phyloP scores from a whole-genome alignment of 371 early-diverging fungal species.

The Sanchytrium tribonematis region DNA sequence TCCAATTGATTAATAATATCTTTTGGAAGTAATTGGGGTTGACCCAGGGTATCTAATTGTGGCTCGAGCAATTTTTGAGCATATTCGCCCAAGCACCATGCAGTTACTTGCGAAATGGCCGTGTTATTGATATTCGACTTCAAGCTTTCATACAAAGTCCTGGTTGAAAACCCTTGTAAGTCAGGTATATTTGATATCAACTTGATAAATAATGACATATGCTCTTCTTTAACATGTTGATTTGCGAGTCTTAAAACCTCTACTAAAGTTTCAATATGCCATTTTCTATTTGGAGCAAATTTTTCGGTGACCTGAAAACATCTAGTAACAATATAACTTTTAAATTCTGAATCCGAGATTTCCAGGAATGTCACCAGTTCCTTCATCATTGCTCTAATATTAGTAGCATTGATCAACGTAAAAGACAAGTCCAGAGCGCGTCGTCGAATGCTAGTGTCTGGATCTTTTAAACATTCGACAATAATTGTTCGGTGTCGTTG shows the following conservation, averaged over 20 bases:
- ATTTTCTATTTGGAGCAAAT: conserved; percentile 50
- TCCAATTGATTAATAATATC: neutral
- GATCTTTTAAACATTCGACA: conserved; percentile 73
- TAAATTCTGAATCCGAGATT: conserved; percentile 63
- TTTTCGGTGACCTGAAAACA: conserved; percentile 62
- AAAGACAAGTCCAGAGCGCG: conserved; percentile 84
- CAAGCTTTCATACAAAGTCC: neutral
- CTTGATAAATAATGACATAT: neutral
- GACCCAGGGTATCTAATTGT: neutral
- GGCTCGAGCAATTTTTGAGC: neutral
- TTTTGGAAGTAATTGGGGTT: neutral
- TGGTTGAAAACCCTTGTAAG: neutral
- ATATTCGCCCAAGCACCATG: neutral
- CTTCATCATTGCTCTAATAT: conserved; percentile 68
- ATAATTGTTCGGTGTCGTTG: conserved; percentile 86
- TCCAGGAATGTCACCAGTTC: conserved; percentile 76
- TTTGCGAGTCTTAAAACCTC: conserved; percentile 36
- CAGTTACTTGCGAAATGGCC: neutral
- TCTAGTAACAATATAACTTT: conserved; percentile 54
- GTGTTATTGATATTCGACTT: neutral
- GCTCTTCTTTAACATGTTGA: neutral
- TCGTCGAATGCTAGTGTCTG: conserved; percentile 78
- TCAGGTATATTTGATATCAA: neutral
- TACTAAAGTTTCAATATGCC: conserved; percentile 82
- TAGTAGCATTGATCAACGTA: conserved; percentile 64